Conservation (phyloP, 495 filamentous ascomycete species). For the Neurospora tetraspora region DNA sequence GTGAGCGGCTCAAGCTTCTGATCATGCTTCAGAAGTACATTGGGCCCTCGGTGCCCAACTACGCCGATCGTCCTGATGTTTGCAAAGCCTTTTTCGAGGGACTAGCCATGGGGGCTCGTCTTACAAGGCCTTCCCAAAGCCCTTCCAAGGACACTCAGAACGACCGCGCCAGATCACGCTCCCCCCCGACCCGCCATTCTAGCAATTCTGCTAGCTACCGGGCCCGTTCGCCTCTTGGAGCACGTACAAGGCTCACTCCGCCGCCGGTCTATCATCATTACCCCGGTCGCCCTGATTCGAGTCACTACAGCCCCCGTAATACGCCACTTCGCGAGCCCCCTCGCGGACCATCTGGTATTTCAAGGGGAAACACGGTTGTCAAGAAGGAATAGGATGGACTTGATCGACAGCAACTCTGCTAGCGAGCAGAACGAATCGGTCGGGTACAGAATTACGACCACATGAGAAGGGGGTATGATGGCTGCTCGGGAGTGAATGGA, state of each 20-base stretch:
- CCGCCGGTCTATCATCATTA: not conserved
- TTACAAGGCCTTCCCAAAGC: not conserved
- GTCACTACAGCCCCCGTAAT: slow-evolving; percentile 3
- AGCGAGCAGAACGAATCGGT: not conserved
- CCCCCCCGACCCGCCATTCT: not conserved
- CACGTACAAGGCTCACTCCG: slow-evolving; percentile 1
- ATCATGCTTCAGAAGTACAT: not conserved
- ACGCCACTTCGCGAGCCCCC: not conserved
- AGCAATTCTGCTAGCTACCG: not conserved
- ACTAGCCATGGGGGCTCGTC: slow-evolving; percentile 15
- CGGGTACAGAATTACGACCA: not conserved
- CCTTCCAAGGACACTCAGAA: not conserved
- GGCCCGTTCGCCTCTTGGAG: slow-evolving; percentile 11
- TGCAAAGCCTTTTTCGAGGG: slow-evolving; percentile 23
- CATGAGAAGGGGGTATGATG: not conserved
- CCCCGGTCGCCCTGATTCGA: not conserved
- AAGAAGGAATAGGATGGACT: not conserved
- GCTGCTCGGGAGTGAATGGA: not conserved
- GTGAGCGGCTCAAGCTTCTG: slow-evolving; percentile 1
- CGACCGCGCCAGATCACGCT: not conserved
- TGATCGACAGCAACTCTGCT: not conserved
- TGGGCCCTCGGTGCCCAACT: slow-evolving; percentile 3
- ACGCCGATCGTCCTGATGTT: slow-evolving; percentile 3
- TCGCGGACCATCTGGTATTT: not conserved
- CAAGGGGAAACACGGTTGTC: not conserved